Evolutionary conservation across 75 land plant species (phyloP).

Genomic region (Ceratopteris richardii): DNA sequence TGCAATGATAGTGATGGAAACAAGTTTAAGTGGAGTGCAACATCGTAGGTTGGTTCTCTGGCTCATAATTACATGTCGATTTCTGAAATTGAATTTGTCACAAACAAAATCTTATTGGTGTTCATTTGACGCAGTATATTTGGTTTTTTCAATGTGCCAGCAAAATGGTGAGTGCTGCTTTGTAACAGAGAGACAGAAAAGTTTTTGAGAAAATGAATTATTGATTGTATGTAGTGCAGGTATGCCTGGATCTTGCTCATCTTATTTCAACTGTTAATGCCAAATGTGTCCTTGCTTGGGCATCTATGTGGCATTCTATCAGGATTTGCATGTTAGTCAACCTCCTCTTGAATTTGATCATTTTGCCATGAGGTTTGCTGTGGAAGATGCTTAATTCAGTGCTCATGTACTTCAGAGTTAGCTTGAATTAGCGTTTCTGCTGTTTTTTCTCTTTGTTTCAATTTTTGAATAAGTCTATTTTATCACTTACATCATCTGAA

Average conservation of each 20-base stretch:
- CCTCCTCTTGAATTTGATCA: no score
- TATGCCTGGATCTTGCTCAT: conserved; percentile 86
- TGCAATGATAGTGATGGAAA: conserved; percentile 94
- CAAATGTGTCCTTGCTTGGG: conserved; percentile 83
- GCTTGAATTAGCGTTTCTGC: not conserved
- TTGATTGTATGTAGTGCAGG: conserved; percentile 29
- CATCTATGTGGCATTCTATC: conserved; percentile 96
- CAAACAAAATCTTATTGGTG: no score
- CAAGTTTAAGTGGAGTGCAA: conserved; percentile 72
- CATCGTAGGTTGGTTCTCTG: conserved; percentile 69
- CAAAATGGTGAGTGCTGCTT: conserved; percentile 52
- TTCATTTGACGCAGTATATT: conserved; percentile 61
- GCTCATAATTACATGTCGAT: no score
- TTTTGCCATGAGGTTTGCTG: no score
- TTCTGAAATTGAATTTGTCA: no score
- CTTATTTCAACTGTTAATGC: conserved; percentile 80
- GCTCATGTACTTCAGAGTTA: no score
- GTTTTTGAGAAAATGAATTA: not conserved
- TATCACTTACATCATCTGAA: not conserved
- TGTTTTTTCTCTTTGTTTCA: not conserved
- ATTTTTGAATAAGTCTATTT: not conserved
- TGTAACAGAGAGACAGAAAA: no score
- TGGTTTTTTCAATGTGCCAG: conserved; percentile 90
- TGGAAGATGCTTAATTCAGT: no score
- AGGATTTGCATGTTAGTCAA: conserved; percentile 84